Conservation (phyloP, 352 stramenopile species). For the Nothophytophthora sp. region DNA sequence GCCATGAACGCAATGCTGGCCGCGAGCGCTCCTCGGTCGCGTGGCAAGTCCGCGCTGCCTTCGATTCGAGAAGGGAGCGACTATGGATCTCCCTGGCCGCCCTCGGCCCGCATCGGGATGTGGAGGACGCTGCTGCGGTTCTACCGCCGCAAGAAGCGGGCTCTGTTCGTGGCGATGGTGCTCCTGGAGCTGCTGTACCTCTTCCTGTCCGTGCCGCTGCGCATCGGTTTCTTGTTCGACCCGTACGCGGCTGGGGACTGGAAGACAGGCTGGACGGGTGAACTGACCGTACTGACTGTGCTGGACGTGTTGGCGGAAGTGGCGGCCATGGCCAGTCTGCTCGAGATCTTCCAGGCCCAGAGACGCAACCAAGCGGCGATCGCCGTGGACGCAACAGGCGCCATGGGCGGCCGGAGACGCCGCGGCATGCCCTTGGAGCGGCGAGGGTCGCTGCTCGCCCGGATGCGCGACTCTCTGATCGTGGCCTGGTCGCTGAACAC, state of each 20-base stretch:
- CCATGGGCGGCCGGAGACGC: too few species aligned
- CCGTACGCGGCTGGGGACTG: constrained; percentile 25
- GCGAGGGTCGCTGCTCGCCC: constrained; percentile 14
- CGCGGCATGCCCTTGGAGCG: not conserved
- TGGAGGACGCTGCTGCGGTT: too few species aligned
- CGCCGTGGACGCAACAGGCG: constrained; percentile 16
- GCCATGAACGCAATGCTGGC: too few species aligned
- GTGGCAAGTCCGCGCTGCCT: too few species aligned
- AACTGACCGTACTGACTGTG: constrained; percentile 47
- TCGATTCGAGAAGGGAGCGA: too few species aligned
- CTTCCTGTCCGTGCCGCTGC: constrained; percentile 56
- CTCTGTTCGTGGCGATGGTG: constrained; percentile 28
- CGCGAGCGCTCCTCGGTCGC: too few species aligned
- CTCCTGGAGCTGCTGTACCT: constrained; percentile 48
- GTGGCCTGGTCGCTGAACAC: constrained; percentile 71
- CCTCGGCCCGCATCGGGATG: too few species aligned
- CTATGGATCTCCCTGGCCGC: too few species aligned
- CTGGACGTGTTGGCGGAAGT: constrained; percentile 58
- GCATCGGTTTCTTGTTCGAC: constrained; percentile 73
- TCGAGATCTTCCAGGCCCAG: constrained; percentile 50
- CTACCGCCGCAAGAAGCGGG: constrained; percentile 20
- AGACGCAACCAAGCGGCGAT: constrained; percentile 43
- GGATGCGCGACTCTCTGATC: constrained; percentile 33
- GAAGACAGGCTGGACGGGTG: constrained; percentile 34
- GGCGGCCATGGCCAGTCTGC: constrained; percentile 39